Evolutionary conservation across 768 basidiomycete genomes (phyloP), one percentile per base, ranked within the genome.

Genomic region (Hericium erinaceus): DNA sequence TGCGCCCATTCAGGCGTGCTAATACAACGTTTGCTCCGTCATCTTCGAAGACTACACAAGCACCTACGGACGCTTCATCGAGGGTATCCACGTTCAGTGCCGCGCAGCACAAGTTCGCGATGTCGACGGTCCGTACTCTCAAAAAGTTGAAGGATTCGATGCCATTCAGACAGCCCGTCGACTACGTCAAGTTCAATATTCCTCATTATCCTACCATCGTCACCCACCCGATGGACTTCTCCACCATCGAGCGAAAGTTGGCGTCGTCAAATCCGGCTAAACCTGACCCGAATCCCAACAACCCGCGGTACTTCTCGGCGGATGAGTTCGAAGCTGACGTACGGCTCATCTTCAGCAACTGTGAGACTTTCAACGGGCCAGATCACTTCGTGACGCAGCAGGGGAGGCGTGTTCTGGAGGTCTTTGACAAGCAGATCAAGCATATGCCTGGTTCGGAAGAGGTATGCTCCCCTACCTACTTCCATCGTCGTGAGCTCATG

Each of bases 151-250:
- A 91, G 69, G 92, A 95, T 55, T 83, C 92, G 0, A 66, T 69
- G 1, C 84, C 93, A 1, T 99, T 99, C 74, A 71, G 87, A 54
- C 77, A 77, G 52, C 94, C 97, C 18, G 97, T 99, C 57, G 97
- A 99, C 69, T 79, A 85, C 20, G 79, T 94, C 63, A 87, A 83
- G 8, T 75, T 92, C 64, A 83, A 82, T 60, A 83, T 92, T 60
- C 95, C 93, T 9, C 92, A 95, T 69, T 99, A 99, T 65, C 81
- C 81, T 39, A 78, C 78, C 48, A 83, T 98, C 67, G 82, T 99
- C 72, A 90, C 85, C 67, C 81, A 79, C 26, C 97, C 97, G 0
- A 98, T 98, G 92, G 97, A 98, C 69, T 80, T 99, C 49, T 79
- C 84, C 3, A 97, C 95, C 48, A 82, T 98, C 58, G 95, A 98